Conservation (phyloP, 1,139 yeast genomes). For the Suhomyces maxii region DNA sequence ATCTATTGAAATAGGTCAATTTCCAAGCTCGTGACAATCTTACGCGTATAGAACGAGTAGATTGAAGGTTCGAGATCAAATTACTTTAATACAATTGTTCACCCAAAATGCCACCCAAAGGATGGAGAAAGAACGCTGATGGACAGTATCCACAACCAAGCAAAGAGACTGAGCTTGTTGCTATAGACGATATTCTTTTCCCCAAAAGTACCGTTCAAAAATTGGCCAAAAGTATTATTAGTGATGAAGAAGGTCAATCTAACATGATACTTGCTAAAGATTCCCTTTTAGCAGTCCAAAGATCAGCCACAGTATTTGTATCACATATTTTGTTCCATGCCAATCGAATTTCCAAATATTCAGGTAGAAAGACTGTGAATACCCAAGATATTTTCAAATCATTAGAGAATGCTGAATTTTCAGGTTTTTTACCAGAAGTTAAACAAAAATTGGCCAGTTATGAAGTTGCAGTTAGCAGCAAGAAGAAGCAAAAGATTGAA, state of each 20-base stretch:
- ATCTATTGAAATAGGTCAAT: no score
- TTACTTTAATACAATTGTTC: no score
- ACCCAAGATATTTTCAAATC: constrained; percentile 67
- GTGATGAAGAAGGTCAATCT: constrained; percentile 20
- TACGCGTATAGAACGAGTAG: no score
- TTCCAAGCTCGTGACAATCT: no score
- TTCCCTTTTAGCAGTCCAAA: constrained; percentile 62
- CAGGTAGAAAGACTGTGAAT: constrained; percentile 59
- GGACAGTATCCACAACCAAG: constrained; percentile 57
- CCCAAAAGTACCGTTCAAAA: constrained; percentile 63
- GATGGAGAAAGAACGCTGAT: constrained; percentile 77
- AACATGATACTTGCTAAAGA: constrained; percentile 60
- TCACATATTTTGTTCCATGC: constrained; percentile 67
- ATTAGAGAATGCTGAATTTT: constrained; percentile 55
- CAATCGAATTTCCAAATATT: constrained; percentile 50
- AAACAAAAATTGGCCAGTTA: constrained; percentile 50
- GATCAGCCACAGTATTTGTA: constrained; percentile 74
- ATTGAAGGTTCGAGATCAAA: no score
- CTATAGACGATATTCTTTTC: constrained; percentile 69
- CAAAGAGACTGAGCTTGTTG: constrained; percentile 56
- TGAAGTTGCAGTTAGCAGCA: constrained; percentile 39
- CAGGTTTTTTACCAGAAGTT: constrained; percentile 54
- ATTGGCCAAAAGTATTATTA: constrained; percentile 51
- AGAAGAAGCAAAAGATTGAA: constrained; percentile 33
- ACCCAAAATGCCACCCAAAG: constrained; percentile 69